Evolutionary conservation across 768 basidiomycete species (phyloP), one percentile per base, ranked within the genome.

Genomic region (Russula sp.): DNA sequence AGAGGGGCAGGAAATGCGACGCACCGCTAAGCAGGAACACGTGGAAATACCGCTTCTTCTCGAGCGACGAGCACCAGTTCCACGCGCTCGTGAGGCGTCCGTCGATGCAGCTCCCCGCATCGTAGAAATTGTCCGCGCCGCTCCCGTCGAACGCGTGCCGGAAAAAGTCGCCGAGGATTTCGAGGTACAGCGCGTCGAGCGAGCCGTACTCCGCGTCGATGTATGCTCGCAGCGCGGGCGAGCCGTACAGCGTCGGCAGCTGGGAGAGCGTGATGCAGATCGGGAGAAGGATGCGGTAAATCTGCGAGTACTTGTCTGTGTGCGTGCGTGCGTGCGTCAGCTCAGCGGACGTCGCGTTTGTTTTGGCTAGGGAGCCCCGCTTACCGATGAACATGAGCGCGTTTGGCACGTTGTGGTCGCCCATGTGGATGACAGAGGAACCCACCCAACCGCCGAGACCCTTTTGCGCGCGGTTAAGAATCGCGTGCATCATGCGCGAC

Each of bases 91-190:
- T 94, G 69, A 94, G 73, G 4, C 91, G 80, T 13, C 91, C 91
- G 69, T 93, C 91, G 68, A 93, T 92, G 68, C 82, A 83, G 27
- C 88, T 90, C 18, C 91, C 90, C 44, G 91, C 91, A 71, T 93
- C 91, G 71, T 88, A 91, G 77, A 90, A 92, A 72, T 91, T 92
- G 70, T 92, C 91, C 3, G 91, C 91, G n/a, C 91, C 91, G 31
- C 88, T 90, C 1, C 91, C 91, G 73, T 94, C 91, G 71, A 93
- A 93, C 1, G 86, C 91, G 68, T 94, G 91, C 53, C 87, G 79
- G 75, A 93, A 93, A 77, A 94, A 92, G 73, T 94, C 91, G 35
- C 82, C 78, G 52, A 93, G 75, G 68, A 94, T 88, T 63, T 91
- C 90, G 55, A 78, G 80, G 37, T 78, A 78, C 52, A 86, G 80